phyloP scores from a whole-genome alignment of 441 rosid genomes.

The Geranium incanum region DNA sequence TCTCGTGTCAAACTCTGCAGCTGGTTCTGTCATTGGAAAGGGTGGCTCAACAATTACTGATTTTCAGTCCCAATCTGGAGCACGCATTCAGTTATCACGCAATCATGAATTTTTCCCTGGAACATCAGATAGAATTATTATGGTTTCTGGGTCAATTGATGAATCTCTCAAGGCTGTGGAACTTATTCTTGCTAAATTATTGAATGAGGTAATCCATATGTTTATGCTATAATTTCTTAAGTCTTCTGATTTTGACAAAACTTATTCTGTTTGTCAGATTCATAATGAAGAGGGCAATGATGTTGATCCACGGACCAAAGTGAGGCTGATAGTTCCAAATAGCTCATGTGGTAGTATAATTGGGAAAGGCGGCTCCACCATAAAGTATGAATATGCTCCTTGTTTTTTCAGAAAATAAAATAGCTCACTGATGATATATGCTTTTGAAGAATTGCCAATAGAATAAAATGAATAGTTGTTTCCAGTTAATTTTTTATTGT shows the following conservation, averaged over 20 bases:
- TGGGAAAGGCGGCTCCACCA: constrained; percentile 95
- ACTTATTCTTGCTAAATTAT: constrained; percentile 71
- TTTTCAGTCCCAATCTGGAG: constrained; percentile 83
- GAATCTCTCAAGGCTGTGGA: constrained; percentile 73
- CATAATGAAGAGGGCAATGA: constrained; percentile 67
- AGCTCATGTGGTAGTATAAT: constrained; percentile 95
- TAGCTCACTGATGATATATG: constrained; percentile 17
- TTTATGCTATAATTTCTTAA: constrained; percentile 9
- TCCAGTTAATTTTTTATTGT: background rate
- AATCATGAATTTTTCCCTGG: constrained; percentile 87
- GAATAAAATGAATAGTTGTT: background rate
- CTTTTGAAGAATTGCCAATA: background rate
- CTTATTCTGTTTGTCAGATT: constrained; percentile 39
- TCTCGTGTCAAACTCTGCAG: constrained; percentile 94
- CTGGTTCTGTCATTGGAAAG: constrained; percentile 97
- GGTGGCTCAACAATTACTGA: constrained; percentile 96
- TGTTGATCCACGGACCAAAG: constrained; percentile 69
- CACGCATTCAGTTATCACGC: constrained; percentile 90
- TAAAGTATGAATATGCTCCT: constrained; percentile 56
- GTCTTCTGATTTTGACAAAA: constrained; percentile 13
- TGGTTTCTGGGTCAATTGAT: constrained; percentile 70
- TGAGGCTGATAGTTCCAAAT: constrained; percentile 89
- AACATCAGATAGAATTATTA: constrained; percentile 82
- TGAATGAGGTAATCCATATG: constrained; percentile 60
- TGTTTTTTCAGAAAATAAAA: constrained; percentile 21